Evolutionary conservation across 2,329 filamentous ascomycete genomes (phyloP), one percentile per base, ranked within the genome.

Genomic region (Rachicladosporium sp.): DNA sequence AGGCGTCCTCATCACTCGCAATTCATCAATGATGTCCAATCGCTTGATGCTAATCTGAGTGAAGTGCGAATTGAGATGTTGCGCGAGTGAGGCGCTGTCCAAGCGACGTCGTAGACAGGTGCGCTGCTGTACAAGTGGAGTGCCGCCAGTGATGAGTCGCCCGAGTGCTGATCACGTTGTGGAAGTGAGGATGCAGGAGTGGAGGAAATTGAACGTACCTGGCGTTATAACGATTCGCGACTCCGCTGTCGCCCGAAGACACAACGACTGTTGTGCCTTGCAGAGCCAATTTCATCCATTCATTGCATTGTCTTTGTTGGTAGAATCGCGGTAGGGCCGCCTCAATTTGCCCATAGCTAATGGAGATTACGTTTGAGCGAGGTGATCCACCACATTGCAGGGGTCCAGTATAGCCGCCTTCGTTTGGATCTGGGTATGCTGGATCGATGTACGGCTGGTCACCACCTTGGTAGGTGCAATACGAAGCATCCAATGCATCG

Each of bases 211-310:
- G 23, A 27, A 8, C 23, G 6, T 40, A 43, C 10, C 37, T 45
- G 4, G 41, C 32, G 13, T 44, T 45, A 35, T 42, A 44, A 6
- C 42, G 29, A 21, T 38, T 36, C 8, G 55, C 55, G 6, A 60
- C 58, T 31, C 58, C 57, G 38, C 54, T 63, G 51, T 73, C 69
- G 10, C 69, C 70, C 3, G 63, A 67, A 1, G 69, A 67, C 46
- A 68, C 70, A 29, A 74, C 43, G n/a, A 76, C 56, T 1, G 67
- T 66, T 8, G 71, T 62, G 12, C 70, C 71, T 49, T 66, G 65
- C 27, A 74, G 62, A 12, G 67, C 70, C 2, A 75, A 64, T 58
- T 76, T 75, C 65, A 74, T 66, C 53, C 70, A 74, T 58, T 74
- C 70, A 40, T 62, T 56, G 50, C 71, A 75, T 54, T 76, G 71